Evolutionary conservation across 257 asterid species (phyloP).

Genomic region (Petunia secreta): DNA sequence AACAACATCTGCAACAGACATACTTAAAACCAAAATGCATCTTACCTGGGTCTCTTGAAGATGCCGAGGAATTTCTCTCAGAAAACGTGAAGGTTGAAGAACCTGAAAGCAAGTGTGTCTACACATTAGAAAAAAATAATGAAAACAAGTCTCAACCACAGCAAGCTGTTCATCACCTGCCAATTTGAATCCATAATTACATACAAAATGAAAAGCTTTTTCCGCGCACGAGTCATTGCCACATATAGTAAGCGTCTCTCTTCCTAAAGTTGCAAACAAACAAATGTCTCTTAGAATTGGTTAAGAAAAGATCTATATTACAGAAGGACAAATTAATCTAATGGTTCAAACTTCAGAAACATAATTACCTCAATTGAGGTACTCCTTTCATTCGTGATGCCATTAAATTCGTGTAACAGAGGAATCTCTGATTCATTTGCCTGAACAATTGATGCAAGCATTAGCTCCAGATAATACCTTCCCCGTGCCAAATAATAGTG

Average conservation of each 20-base stretch:
- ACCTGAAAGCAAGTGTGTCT: constrained; percentile 54
- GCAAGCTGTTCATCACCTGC: constrained; percentile 61
- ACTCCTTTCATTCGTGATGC: constrained; percentile 60
- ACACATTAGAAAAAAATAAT: constrained; percentile 34
- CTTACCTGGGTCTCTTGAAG: constrained; percentile 72
- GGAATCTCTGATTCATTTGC: constrained; percentile 96
- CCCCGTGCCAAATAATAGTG: constrained; percentile 2
- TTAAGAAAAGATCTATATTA: constrained; percentile 27
- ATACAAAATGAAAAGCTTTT: constrained; percentile 74
- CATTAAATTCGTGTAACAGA: constrained; percentile 80
- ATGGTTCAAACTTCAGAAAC: constrained; percentile 24
- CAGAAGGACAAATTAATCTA: constrained; percentile 3
- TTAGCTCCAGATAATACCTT: constrained; percentile 16
- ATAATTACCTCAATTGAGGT: constrained; percentile 71
- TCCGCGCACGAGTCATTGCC: constrained; percentile 95
- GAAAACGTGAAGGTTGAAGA: constrained; percentile 95
- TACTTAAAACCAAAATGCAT: not conserved
- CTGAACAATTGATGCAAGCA: constrained; percentile 49
- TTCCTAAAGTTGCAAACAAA: constrained; percentile 58
- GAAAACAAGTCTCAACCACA: not conserved
- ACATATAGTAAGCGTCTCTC: constrained; percentile 93
- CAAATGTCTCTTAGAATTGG: constrained; percentile 23
- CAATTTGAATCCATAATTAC: constrained; percentile 84
- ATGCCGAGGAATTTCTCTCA: constrained; percentile 86
- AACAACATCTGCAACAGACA: not conserved